phyloP scores from a whole-genome alignment of 2,329 filamentous ascomycete species.

The Thyridium curvatum region DNA sequence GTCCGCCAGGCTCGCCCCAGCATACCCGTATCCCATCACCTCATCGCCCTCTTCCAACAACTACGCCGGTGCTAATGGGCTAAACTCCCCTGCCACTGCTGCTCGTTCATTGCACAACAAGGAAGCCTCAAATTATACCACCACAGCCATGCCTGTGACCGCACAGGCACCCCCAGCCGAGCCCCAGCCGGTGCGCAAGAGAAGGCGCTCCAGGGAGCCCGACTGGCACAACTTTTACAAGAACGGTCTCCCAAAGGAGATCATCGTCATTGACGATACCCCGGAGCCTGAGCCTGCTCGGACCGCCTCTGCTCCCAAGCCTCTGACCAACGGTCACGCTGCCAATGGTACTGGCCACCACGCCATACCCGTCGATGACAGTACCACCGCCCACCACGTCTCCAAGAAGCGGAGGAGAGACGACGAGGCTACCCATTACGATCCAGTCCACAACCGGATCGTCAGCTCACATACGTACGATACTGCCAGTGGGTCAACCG shows the following conservation, averaged over 20 bases:
- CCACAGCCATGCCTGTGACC: constrained; percentile 13
- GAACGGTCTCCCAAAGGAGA: constrained; percentile 76
- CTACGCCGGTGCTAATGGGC: constrained; percentile 27
- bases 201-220: constrained; percentile 55
- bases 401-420: constrained; percentile 71
- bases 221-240: constrained; percentile 80
- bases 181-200: constrained; percentile 34
- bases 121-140: constrained; percentile 1
- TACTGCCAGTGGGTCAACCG: constrained; percentile 61
- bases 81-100: constrained; percentile 21
- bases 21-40: constrained; percentile 20
- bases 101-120: too few species aligned
- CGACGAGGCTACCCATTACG: constrained; percentile 53
- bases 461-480: constrained; percentile 64
- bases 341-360: constrained; percentile 16
- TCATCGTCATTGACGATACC: constrained; percentile 73
- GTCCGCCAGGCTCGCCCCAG: constrained; percentile 27
- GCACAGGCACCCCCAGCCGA: constrained; percentile 17
- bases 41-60: constrained; percentile 10
- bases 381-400: constrained; percentile 35
- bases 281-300: constrained; percentile 47
- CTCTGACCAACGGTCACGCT: constrained; percentile 25
- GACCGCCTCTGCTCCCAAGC: constrained; percentile 25
- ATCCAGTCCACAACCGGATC: constrained; percentile 61
- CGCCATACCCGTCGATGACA: constrained; percentile 1